These are phyloP conservation scores for Suillus ampliporus DNA, from an alignment of 768 basidiomycete genomes.

Conservation along the genomic window DNA sequence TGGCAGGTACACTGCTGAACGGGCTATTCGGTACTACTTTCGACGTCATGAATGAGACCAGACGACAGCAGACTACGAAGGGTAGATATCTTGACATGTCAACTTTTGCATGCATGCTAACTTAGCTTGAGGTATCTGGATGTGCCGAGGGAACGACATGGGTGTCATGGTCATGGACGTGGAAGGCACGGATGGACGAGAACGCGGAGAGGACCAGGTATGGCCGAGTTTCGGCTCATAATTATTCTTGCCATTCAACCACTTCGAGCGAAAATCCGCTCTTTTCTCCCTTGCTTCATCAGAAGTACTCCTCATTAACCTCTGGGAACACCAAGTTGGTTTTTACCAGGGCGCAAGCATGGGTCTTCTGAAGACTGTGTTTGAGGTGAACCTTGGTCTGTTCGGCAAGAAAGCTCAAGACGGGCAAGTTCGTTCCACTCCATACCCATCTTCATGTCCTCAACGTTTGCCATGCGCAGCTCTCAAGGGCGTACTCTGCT, in stretches of 20 bases:
- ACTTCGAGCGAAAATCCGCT: constrained; percentile 96
- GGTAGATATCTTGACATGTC: constrained; percentile 50
- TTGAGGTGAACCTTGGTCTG: constrained; percentile 94
- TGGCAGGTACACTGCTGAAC: constrained; percentile 92
- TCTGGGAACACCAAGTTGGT: constrained; percentile 99
- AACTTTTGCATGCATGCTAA: constrained; percentile 10
- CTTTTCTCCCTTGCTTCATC: constrained; percentile 96
- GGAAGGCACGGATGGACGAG: constrained; percentile 97
- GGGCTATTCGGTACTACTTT: constrained; percentile 97
- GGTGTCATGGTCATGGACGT: constrained; percentile 99
- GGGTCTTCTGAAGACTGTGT: constrained; percentile 98
- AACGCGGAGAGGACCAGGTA: constrained; percentile 97
- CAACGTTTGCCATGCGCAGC: constrained; percentile 34
- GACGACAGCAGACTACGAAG: constrained; percentile 96
- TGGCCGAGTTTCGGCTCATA: constrained; percentile 15
- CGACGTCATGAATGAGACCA: constrained; percentile 97
- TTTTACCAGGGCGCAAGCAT: constrained; percentile 99
- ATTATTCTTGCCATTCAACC: not conserved
- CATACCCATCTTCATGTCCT: constrained; percentile 27
- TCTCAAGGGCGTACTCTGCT: constrained; percentile 86
- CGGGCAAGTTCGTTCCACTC: constrained; percentile 41
- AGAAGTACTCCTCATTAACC: constrained; percentile 92
- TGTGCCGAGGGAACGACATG: constrained; percentile 89
- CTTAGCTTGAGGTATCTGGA: constrained; percentile 85
- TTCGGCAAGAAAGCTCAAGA: constrained; percentile 82